Evolutionary conservation across 768 basidiomycete genomes (phyloP), one percentile per base, ranked within the genome.

Genomic region (Hypsizygus marmoreus): DNA sequence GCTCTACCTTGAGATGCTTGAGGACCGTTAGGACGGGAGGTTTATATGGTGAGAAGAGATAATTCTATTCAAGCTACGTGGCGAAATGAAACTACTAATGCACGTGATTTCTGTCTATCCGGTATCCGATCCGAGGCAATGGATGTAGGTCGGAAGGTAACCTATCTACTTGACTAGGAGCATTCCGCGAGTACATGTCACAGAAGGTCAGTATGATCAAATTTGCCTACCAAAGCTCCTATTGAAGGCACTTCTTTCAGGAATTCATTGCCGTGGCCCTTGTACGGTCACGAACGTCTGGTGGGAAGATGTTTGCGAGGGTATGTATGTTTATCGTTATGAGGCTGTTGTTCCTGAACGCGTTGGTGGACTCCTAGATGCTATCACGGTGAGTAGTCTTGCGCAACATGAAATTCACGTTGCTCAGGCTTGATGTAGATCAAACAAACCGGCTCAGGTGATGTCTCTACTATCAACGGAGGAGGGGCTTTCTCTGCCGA

Each of bases 251-350:
- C n/a, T n/a, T n/a, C n/a, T n/a, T n/a, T n/a, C n/a, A 58, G 60
- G 61, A 35, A 63, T 63, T 22, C 62, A 63, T 43, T 63, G 62
- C 30, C 58, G 58, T 42, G 62, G 62, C 10, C 48, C 62, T 8
- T 63, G 62, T 36, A 61, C 58, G 16, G 58, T 63, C 8, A 63
- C 60, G 12, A 63, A 63, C 25, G 62, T 63, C 34, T 63, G 62
- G 60, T 62, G 58, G 60, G 62, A 63, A 40, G 62, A 63, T 45
- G 62, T 63, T 41, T 63, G 62, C 30, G 62, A 63, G 49, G 62
- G 60, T 63, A 39, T 23, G 41, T 19, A 39, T 37, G 6, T 16
- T 34, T 40, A 23, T 17, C 13, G 4, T 26, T 34, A n/a, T 12
- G 3, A 20, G 7, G 9, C 13, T n/a, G 7, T 5, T 10, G 9